Percentiles rank a stretch among this genome's conserved stretches.
phyloP scores from a whole-genome alignment of 768 basidiomycete genomes.

The Termitomyces sp. region DNA sequence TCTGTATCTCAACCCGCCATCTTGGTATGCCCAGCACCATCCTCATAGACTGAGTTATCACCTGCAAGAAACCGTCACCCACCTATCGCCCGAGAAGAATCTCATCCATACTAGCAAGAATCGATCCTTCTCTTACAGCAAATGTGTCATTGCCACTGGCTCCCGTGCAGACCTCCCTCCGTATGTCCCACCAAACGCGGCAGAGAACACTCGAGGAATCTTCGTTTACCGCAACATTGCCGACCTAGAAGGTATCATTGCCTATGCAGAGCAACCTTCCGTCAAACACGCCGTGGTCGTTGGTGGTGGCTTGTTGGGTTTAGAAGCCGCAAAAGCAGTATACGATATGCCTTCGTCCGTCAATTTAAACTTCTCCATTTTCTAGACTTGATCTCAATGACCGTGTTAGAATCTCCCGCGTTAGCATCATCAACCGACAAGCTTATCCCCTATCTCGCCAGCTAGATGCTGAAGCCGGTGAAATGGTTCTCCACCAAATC shows the following conservation, averaged over 20 bases:
- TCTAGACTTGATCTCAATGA: not conserved
- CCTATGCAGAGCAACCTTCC: constrained; percentile 42
- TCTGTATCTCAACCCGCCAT: constrained; percentile 50
- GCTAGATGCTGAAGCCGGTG: constrained; percentile 23
- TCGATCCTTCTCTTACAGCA: constrained; percentile 46
- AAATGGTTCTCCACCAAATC: constrained; percentile 16
- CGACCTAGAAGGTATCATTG: constrained; percentile 60
- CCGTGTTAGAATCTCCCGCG: not conserved
- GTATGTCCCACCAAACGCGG: constrained; percentile 39
- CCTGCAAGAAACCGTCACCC: constrained; percentile 40
- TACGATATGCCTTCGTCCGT: constrained; percentile 14
- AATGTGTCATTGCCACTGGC: constrained; percentile 66
- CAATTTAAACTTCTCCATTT: not conserved
- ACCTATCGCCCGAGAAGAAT: constrained; percentile 31
- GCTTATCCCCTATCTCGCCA: constrained; percentile 13
- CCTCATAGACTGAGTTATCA: constrained; percentile 50
- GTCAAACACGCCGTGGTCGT: constrained; percentile 51
- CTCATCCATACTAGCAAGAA: constrained; percentile 42
- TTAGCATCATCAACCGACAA: constrained; percentile 5
- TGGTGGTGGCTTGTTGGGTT: constrained; percentile 66
- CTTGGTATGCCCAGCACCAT: constrained; percentile 57
- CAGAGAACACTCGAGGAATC: constrained; percentile 42
- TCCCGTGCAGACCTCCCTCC: constrained; percentile 60
- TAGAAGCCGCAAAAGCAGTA: constrained; percentile 58
- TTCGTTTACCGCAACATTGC: constrained; percentile 72